A percentile compares a stretch with the other conserved stretches of the same genome.
These are phyloP conservation scores for Sarocladium strictum DNA, from an alignment of 2,329 filamentous ascomycete species.

Conservation along the genomic window DNA sequence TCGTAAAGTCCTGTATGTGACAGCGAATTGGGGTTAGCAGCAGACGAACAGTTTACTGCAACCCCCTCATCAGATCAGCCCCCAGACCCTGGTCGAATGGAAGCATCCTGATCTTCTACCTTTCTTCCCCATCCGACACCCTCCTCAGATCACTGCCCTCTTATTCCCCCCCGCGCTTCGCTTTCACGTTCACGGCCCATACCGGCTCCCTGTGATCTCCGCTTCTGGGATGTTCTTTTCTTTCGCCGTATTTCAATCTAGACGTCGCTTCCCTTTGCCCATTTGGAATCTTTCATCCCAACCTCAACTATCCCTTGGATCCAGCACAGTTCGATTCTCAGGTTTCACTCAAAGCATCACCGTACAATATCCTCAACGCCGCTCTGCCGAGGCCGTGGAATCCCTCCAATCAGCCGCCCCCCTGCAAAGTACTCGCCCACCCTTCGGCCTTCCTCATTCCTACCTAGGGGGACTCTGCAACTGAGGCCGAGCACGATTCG, in stretches of 20 bases:
- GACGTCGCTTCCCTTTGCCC: background rate
- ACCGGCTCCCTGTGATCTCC: background rate
- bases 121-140: constrained; percentile 4
- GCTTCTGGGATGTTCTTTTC: background rate
- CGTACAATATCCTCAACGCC: background rate
- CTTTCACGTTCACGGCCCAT: background rate
- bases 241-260: background rate
- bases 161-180: constrained; percentile 5
- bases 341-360: background rate
- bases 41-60: background rate
- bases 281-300: background rate
- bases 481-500: background rate
- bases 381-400: background rate
- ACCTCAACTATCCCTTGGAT: background rate
- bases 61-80: constrained; percentile 7
- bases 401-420: constrained; percentile 7
- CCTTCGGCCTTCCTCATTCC: constrained; percentile 4
- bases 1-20: background rate
- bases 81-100: constrained; percentile 6
- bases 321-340: background rate
- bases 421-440: constrained; percentile 5
- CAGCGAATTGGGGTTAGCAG: background rate
- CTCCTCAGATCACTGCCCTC: constrained; percentile 2
- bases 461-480: background rate
- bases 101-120: constrained; percentile 10